phyloP scores from a whole-genome alignment of 495 filamentous ascomycete species.

The Opeltia flavorubescens region DNA sequence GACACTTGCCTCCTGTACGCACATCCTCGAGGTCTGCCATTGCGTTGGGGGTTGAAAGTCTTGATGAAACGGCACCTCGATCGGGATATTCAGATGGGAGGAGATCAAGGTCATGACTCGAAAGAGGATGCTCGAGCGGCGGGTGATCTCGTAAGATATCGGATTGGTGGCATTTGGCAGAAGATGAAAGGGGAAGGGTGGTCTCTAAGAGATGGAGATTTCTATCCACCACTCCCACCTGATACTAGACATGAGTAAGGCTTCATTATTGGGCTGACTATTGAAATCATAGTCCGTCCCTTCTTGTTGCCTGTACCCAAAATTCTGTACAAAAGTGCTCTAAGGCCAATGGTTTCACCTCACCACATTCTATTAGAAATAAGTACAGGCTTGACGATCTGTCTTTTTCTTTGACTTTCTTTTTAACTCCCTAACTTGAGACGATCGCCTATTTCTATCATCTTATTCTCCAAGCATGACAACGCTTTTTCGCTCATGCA shows the following conservation, averaged over 20 bases:
- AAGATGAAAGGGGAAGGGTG: constrained; percentile 49
- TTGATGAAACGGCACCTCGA: constrained; percentile 65
- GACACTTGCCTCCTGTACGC: constrained; percentile 82
- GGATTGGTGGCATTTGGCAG: constrained; percentile 51
- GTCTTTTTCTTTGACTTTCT: too few relatives aligned
- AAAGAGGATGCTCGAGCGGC: constrained; percentile 80
- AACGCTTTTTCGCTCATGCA: too few relatives aligned
- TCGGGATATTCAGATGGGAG: constrained; percentile 63
- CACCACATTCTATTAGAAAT: too few relatives aligned
- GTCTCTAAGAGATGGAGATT: constrained; percentile 33
- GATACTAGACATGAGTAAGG: too few relatives aligned
- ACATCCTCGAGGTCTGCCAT: constrained; percentile 59
- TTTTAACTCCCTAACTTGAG: too few relatives aligned
- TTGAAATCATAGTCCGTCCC: too few relatives aligned
- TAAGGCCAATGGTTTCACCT: too few relatives aligned
- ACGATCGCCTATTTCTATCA: background rate
- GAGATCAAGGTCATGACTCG: constrained; percentile 63
- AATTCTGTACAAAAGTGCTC: too few relatives aligned
- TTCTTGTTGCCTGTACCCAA: too few relatives aligned
- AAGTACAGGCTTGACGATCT: too few relatives aligned
- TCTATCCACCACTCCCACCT: background rate
- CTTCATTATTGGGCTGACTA: too few relatives aligned
- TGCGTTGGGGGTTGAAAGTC: constrained; percentile 67
- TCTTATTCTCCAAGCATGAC: too few relatives aligned
- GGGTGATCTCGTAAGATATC: constrained; percentile 65